Evolutionary conservation across 306 rosid genomes (phyloP), one percentile per base, ranked within the genome.

Genomic region (Lupinus albus): DNA sequence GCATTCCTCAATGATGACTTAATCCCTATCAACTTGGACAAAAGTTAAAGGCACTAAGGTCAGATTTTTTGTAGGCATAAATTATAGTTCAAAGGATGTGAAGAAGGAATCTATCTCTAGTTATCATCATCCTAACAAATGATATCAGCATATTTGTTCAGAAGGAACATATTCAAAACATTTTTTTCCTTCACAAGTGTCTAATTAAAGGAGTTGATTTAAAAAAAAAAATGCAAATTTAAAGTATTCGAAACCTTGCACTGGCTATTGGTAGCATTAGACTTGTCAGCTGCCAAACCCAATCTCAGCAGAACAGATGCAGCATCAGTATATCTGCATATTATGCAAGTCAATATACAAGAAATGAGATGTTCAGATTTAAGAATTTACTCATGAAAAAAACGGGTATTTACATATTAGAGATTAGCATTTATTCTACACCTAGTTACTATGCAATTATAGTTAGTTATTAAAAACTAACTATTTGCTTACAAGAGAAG

Each of bases 201-300:
- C 11, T 33, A 9, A 28, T 36, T 12, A 16, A 14, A 64, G 48
- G 32, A 41, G 28, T 25, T 53, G 11, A 20, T 42, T 18, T 28
- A 33, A 46, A 59, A 39, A 28, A 25, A 12, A 32, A 42, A 32
- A 44, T 16, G 18, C 44, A 58, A 7, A 54, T 30, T 35, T n/a
- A 54, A 41, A 28, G 45, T 58, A 18, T 28, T 78, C 18, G 72
- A 52, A 75, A 91, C 98, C 98, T 89, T 93, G 85, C 81, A 81
- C 55, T 93, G 97, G 80, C 94, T 89, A 70, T 89, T 85, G 68
- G 89, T 77, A 50, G 98, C 98, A 77, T 85, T 88, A 78, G 88
- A 83, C 66, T 89, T 86, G 82, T 93, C 97, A 68, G 98, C 98
- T 18, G 95, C 85, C 81, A 87, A 66, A 48, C 98, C 98, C 89